phyloP scores from a whole-genome alignment of 2,329 filamentous ascomycete species.

The Chrysoporthe cubensis region DNA sequence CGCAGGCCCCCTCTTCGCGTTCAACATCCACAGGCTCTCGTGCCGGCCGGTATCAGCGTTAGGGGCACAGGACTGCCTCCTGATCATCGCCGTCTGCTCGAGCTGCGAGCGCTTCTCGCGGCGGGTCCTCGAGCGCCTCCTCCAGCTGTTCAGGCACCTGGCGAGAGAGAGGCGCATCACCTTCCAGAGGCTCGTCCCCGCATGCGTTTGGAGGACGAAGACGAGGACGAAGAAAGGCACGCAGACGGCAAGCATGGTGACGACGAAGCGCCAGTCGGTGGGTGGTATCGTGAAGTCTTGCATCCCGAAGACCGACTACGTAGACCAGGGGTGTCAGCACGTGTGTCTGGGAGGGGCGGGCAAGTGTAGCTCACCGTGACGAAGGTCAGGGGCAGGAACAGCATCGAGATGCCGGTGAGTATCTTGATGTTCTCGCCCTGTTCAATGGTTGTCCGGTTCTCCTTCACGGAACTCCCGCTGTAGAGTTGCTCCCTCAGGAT shows the following conservation, averaged over 20 bases:
- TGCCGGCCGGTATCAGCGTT: background rate
- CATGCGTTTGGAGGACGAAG: conserved; percentile 49
- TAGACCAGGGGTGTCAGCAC: background rate
- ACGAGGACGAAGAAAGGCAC: conserved; percentile 54
- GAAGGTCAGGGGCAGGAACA: conserved; percentile 65
- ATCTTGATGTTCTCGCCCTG: conserved; percentile 66
- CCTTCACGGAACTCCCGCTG: conserved; percentile 64
- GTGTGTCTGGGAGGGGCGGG: background rate
- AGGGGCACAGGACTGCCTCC: conserved; percentile 26
- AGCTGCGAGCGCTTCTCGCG: conserved; percentile 27
- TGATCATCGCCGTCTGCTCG: conserved; percentile 28
- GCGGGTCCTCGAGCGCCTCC: conserved; percentile 15
- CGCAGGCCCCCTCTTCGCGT: background rate
- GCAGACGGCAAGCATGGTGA: conserved; percentile 65
- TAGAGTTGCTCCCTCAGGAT: conserved; percentile 65
- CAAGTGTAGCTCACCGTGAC: conserved; percentile 49
- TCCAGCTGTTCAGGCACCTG: conserved; percentile 13
- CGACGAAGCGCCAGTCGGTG: conserved; percentile 49
- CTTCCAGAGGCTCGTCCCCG: conserved; percentile 37
- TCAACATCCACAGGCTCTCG: conserved; percentile 6
- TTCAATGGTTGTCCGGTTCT: conserved; percentile 63
- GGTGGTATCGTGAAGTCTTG: conserved; percentile 48
- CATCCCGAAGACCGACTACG: conserved; percentile 57
- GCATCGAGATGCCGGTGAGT: conserved; percentile 62
- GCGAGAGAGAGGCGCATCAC: conserved; percentile 25